Conservation (phyloP, 2,329 filamentous ascomycete genomes). For the Cercospora nicotianae region DNA sequence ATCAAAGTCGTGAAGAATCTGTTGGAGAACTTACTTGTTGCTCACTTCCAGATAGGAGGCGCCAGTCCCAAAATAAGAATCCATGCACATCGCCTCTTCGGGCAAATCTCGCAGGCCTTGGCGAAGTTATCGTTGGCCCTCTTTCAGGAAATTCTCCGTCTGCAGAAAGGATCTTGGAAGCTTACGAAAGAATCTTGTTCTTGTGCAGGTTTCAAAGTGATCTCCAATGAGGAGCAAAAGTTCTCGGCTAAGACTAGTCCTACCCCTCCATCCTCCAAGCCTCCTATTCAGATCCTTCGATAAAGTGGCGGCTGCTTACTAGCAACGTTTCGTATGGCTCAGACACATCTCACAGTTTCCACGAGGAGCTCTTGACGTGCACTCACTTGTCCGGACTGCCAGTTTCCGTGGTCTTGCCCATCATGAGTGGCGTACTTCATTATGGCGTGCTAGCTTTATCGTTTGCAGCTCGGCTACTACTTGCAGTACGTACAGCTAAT, state of each 20-base stretch:
- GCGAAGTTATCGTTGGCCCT: neutral
- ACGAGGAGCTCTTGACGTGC: too few species aligned
- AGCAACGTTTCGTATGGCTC: neutral
- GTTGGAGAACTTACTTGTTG: neutral
- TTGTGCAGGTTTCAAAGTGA: slow-evolving; percentile 1
- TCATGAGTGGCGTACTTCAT: slow-evolving; percentile 2
- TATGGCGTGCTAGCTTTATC: slow-evolving; percentile 1
- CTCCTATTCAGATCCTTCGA: neutral
- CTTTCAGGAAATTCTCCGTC: neutral
- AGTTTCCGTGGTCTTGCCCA: neutral
- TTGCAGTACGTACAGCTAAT: slow-evolving; percentile 5
- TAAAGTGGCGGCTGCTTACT: slow-evolving; percentile 1
- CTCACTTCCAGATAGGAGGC: neutral
- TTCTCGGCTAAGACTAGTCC: neutral
- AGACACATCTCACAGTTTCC: neutral
- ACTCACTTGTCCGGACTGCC: too few species aligned
- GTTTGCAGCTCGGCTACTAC: slow-evolving; percentile 3
- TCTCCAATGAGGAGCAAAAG: neutral
- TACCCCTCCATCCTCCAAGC: slow-evolving; percentile 3
- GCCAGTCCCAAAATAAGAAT: neutral
- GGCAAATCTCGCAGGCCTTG: slow-evolving; percentile 14
- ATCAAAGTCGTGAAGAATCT: neutral
- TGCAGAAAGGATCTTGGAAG: neutral
- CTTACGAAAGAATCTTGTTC: neutral
- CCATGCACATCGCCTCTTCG: slow-evolving; percentile 2